Conservation (phyloP, 1,284 basidiomycete genomes). For the Sanguinoderma infundibulare region DNA sequence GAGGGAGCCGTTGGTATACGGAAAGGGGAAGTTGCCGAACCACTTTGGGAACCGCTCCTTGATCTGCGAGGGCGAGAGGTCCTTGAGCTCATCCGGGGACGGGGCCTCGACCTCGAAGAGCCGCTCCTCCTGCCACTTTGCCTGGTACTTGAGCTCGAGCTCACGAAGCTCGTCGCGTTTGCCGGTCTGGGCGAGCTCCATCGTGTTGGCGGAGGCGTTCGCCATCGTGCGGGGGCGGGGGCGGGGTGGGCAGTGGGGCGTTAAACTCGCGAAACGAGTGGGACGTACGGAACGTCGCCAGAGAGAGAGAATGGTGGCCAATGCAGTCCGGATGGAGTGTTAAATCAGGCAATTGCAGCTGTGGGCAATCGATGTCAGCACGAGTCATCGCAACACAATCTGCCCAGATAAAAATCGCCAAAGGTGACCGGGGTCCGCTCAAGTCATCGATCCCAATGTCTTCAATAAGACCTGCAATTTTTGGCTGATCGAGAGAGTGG, state of each 20-base stretch:
- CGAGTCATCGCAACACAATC: conserved; percentile 22
- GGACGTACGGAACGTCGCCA: conserved; percentile 30
- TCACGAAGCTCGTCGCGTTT: conserved; percentile 89
- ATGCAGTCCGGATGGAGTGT: conserved; percentile 13
- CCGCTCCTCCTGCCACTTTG: conserved; percentile 73
- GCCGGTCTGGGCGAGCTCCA: conserved; percentile 72
- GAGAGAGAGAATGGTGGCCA: conserved; percentile 32
- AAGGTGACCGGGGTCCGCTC: conserved; percentile 10
- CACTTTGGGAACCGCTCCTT: conserved; percentile 88
- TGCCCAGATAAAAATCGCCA: conserved; percentile 2
- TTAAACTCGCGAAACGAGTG: conserved; percentile 25
- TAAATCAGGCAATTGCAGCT: conserved; percentile 18
- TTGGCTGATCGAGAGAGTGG: not conserved
- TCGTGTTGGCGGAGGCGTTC: conserved; percentile 34
- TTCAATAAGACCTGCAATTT: not conserved
- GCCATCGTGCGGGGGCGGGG: conserved; percentile 20
- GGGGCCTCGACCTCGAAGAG: conserved; percentile 90
- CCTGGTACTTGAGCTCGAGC: conserved; percentile 87
- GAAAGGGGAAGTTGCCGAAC: conserved; percentile 95
- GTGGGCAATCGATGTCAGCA: conserved; percentile 28
- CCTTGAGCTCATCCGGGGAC: conserved; percentile 62
- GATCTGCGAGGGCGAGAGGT: conserved; percentile 67
- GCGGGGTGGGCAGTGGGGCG: not conserved
- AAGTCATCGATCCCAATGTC: not conserved
- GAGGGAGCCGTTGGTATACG: conserved; percentile 98